Evolutionary conservation across 2,329 filamentous ascomycete species (phyloP).

Genomic region (Chalaropsis ovoidea): DNA sequence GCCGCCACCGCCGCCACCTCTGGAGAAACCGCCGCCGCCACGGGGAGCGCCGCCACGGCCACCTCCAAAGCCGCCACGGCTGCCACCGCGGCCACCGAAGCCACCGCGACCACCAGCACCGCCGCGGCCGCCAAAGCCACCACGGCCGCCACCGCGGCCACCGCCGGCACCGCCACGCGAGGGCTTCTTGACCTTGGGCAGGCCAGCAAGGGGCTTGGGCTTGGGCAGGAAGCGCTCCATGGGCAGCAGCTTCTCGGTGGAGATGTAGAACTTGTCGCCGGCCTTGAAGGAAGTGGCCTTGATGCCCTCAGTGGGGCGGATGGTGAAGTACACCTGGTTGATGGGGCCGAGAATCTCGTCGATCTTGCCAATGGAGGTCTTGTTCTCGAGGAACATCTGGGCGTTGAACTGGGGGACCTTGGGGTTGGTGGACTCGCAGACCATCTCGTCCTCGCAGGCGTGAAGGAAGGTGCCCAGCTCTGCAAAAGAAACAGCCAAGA

Average conservation of each 20-base stretch:
- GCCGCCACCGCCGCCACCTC: constrained; percentile 29
- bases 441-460: constrained; percentile 92
- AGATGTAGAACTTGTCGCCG: constrained; percentile 96
- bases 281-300: constrained; percentile 88
- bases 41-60: constrained; percentile 27
- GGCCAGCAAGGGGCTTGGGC: constrained; percentile 62
- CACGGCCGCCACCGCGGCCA: constrained; percentile 32
- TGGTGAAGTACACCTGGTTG: constrained; percentile 96
- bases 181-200: constrained; percentile 50
- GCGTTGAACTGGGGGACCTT: constrained; percentile 99
- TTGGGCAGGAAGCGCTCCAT: constrained; percentile 94
- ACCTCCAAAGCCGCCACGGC: constrained; percentile 32
- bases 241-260: constrained; percentile 84
- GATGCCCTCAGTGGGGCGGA: constrained; percentile 95
- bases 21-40: constrained; percentile 19
- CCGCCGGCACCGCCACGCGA: constrained; percentile 38
- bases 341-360: constrained; percentile 96
- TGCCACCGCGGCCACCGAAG: constrained; percentile 32
- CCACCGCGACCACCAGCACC: constrained; percentile 38
- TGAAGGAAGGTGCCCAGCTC: constrained; percentile 95
- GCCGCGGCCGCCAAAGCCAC: constrained; percentile 35
- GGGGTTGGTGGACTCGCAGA: constrained; percentile 87
- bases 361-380: constrained; percentile 90
- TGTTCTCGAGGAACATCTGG: constrained; percentile 97
- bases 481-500: constrained; percentile 29